These are phyloP conservation scores for Cystofilobasidium ferigula DNA, from an alignment of 768 basidiomycete species.

Conservation along the genomic window DNA sequence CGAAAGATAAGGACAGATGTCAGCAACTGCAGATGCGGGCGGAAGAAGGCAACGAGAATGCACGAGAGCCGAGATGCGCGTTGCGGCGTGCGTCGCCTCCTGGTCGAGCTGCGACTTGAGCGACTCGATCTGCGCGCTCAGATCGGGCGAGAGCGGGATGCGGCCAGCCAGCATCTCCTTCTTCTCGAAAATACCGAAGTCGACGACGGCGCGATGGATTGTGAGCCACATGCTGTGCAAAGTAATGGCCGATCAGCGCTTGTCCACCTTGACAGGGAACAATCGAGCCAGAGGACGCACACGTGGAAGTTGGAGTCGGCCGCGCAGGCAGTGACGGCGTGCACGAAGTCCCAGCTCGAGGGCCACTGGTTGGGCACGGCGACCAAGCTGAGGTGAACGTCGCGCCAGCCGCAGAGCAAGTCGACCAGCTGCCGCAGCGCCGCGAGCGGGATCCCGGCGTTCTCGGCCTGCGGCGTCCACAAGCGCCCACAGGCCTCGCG, in stretches of 20 bases:
- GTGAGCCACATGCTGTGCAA: slow-evolving; percentile 45
- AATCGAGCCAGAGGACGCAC: slow-evolving; percentile 41
- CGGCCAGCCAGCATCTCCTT: slow-evolving; percentile 44
- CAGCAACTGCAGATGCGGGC: neutral
- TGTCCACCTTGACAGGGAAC: neutral
- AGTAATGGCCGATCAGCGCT: neutral
- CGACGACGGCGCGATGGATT: slow-evolving; percentile 67
- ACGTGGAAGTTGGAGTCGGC: slow-evolving; percentile 64
- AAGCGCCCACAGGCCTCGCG: slow-evolving; percentile 69
- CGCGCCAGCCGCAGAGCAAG: slow-evolving; percentile 60
- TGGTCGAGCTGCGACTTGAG: slow-evolving; percentile 56
- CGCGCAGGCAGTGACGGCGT: slow-evolving; percentile 54
- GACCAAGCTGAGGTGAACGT: slow-evolving; percentile 60
- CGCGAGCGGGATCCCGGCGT: slow-evolving; percentile 63
- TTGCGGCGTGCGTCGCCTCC: slow-evolving; percentile 71
- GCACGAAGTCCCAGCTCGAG: slow-evolving; percentile 80
- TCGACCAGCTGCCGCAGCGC: slow-evolving; percentile 50
- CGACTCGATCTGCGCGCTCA: slow-evolving; percentile 37
- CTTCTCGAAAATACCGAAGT: slow-evolving; percentile 64
- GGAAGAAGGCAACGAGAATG: slow-evolving; percentile 33
- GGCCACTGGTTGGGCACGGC: slow-evolving; percentile 79
- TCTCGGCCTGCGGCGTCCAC: slow-evolving; percentile 66
- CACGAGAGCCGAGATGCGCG: slow-evolving; percentile 79
- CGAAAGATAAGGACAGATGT: slow-evolving; percentile 1
- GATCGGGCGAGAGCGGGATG: slow-evolving; percentile 37